Conservation (phyloP, 1,139 yeast species). For the Groenewaldozyma auringiensis region DNA sequence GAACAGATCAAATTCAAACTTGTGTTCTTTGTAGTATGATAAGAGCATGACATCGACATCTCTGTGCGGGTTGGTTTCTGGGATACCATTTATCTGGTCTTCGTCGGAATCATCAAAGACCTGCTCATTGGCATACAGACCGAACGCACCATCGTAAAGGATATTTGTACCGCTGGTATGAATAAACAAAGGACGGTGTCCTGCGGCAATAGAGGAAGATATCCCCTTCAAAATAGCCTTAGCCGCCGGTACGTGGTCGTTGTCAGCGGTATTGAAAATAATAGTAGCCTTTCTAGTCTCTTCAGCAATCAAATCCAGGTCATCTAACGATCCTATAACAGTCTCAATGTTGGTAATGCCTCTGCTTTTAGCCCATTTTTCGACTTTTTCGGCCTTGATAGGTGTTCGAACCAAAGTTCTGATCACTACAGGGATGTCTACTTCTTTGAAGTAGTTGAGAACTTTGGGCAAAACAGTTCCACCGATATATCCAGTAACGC, state of each 20-base stretch:
- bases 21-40: slow-evolving; percentile 11
- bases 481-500: slow-evolving; percentile 37
- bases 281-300: slow-evolving; percentile 28
- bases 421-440: slow-evolving; percentile 20
- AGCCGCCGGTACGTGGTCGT: slow-evolving; percentile 34
- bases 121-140: slow-evolving; percentile 23
- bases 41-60: slow-evolving; percentile 31
- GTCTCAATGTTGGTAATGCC: slow-evolving; percentile 15
- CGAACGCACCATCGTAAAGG: slow-evolving; percentile 25
- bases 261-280: slow-evolving; percentile 36
- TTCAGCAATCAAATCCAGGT: slow-evolving; percentile 22
- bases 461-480: slow-evolving; percentile 31
- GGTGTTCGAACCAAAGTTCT: slow-evolving; percentile 29
- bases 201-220: slow-evolving; percentile 16
- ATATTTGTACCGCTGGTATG: slow-evolving; percentile 40
- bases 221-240: slow-evolving; percentile 22
- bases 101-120: slow-evolving; percentile 31
- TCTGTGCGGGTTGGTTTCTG: slow-evolving; percentile 34
- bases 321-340: slow-evolving; percentile 28
- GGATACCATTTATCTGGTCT: slow-evolving; percentile 30
- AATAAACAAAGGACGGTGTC: slow-evolving; percentile 28
- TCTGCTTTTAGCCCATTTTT: slow-evolving; percentile 20
- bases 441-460: slow-evolving; percentile 16
- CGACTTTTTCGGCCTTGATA: slow-evolving; percentile 25
- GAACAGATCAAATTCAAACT: slow-evolving; percentile 13